These are phyloP conservation scores for Candolleomyces aberdarensis DNA, from an alignment of 768 basidiomycete species.

Conservation along the genomic window DNA sequence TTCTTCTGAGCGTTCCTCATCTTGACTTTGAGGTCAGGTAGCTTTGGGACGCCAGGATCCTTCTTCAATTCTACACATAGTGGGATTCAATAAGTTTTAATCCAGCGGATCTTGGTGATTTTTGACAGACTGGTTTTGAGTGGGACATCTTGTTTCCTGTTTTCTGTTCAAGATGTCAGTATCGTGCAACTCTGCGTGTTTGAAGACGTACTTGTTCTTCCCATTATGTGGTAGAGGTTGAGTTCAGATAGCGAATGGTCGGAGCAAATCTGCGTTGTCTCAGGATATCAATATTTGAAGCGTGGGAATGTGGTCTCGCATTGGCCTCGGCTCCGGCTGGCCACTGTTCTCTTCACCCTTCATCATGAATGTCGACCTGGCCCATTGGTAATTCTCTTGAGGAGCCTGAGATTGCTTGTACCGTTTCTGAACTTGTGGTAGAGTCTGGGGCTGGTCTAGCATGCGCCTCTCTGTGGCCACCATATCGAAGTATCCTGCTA, in stretches of 20 bases:
- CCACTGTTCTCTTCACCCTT: too few species aligned
- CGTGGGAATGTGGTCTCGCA: too few species aligned
- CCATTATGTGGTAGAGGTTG: slow-evolving; percentile 24
- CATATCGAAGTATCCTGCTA: too few species aligned
- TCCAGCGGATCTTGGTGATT: background rate
- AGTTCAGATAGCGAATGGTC: background rate
- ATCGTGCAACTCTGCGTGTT: background rate
- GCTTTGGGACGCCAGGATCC: slow-evolving; percentile 84
- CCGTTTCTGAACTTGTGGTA: too few species aligned
- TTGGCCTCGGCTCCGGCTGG: too few species aligned
- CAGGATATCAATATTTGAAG: too few species aligned
- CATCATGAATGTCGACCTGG: too few species aligned
- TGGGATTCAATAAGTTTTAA: background rate
- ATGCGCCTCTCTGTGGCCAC: too few species aligned
- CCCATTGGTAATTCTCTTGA: too few species aligned
- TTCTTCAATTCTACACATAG: slow-evolving; percentile 68
- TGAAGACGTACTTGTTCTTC: slow-evolving; percentile 35
- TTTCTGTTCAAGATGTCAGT: slow-evolving; percentile 17
- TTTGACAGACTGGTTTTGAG: slow-evolving; percentile 35
- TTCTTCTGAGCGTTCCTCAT: slow-evolving; percentile 47
- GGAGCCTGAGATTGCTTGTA: too few species aligned
- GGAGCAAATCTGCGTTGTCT: too few species aligned
- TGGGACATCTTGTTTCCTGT: slow-evolving; percentile 40
- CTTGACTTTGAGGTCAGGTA: slow-evolving; percentile 66
- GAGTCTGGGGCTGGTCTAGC: too few species aligned